These are phyloP conservation scores for Suillus occidentalis DNA, from an alignment of 768 basidiomycete species.

Conservation along the genomic window DNA sequence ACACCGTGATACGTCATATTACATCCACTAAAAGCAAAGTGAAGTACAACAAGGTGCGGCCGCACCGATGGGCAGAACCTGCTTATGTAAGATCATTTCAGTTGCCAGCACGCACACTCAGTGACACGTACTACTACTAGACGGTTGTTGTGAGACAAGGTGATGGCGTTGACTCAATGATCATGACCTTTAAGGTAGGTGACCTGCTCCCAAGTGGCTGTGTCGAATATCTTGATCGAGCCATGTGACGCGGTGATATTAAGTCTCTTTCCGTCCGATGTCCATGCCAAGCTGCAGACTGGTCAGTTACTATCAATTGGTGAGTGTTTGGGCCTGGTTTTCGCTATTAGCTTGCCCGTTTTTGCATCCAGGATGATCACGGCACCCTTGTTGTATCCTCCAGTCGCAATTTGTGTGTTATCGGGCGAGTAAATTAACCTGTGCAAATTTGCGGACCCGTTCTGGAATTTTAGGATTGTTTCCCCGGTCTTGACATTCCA, in stretches of 20 bases:
- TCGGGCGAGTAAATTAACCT: neutral
- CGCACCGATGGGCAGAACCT: no score
- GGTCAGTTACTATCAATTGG: accelerated
- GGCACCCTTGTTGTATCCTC: neutral
- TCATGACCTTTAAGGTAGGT: no score
- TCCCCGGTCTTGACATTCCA: neutral
- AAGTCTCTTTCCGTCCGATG: neutral
- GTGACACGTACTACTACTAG: no score
- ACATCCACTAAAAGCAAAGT: no score
- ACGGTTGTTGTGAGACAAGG: no score
- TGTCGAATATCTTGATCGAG: neutral
- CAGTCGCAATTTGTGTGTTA: neutral
- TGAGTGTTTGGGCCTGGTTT: no score
- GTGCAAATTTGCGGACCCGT: neutral
- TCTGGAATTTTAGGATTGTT: neutral
- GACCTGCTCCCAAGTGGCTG: neutral
- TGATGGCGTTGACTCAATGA: no score
- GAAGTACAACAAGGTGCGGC: no score
- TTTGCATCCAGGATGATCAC: neutral
- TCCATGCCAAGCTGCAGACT: neutral
- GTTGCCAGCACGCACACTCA: no score
- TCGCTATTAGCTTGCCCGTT: neutral
- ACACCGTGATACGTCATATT: no score
- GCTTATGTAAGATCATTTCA: no score
- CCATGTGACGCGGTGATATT: neutral